Percentiles rank a stretch among this genome's conserved stretches.
Conservation (phyloP, 139 green algal species). For the Coelastrella sp. region DNA sequence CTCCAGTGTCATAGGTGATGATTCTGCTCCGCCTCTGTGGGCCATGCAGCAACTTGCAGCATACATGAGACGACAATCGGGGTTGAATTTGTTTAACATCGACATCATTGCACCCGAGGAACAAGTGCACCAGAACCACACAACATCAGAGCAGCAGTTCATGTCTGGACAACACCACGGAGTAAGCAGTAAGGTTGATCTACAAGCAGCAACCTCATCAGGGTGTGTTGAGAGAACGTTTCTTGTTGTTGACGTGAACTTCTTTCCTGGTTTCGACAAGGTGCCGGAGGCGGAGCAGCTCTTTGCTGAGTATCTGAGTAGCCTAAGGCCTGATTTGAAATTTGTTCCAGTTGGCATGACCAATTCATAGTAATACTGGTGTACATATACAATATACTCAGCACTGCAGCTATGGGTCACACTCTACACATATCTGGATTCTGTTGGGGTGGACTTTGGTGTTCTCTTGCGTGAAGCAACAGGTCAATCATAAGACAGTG, state of each 20-base stretch:
- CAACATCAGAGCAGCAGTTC: no score
- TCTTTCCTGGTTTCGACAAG: constrained; percentile 53
- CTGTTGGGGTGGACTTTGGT: no score
- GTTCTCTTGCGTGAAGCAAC: no score
- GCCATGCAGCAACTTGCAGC: constrained; percentile 37
- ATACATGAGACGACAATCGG: background rate
- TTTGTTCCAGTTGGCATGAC: no score
- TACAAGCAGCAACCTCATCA: background rate
- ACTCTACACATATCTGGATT: no score
- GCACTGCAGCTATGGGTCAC: no score
- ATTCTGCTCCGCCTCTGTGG: constrained; percentile 26
- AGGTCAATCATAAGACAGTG: no score
- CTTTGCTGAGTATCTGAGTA: constrained; percentile 44
- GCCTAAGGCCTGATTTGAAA: background rate
- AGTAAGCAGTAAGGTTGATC: no score
- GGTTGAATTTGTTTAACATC: constrained; percentile 26
- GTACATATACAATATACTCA: no score
- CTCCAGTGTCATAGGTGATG: constrained; percentile 2
- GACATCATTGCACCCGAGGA: constrained; percentile 36
- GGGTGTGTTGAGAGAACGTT: background rate
- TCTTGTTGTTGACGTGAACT: constrained; percentile 52
- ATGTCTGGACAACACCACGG: no score
- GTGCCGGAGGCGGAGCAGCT: constrained; percentile 45
- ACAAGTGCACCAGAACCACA: no score
- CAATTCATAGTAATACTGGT: no score